phyloP scores from a whole-genome alignment of 345 rosid genomes.

The Hypericum perforatum region DNA sequence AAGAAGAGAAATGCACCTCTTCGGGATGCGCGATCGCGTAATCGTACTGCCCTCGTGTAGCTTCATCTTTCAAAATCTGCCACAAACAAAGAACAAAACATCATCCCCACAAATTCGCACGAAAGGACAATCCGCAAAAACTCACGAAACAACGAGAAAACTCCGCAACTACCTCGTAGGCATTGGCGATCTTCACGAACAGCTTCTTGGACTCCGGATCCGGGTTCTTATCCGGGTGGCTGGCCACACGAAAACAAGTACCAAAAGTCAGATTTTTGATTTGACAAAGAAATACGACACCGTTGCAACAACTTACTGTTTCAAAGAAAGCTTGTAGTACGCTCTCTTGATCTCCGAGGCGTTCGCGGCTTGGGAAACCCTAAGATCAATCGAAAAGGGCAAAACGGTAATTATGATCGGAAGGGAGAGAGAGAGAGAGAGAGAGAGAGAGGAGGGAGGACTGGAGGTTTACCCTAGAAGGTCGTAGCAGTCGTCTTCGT shows the following conservation, averaged over 20 bases:
- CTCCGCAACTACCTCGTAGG: slow-evolving; percentile 86
- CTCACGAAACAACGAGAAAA: too few species aligned
- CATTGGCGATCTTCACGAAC: slow-evolving; percentile 90
- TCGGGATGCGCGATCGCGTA: slow-evolving; percentile 93
- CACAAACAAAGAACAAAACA: slow-evolving; percentile 9
- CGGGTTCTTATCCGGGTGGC: slow-evolving; percentile 96
- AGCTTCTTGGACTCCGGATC: slow-evolving; percentile 89
- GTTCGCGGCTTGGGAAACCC: slow-evolving; percentile 82
- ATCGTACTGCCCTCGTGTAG: slow-evolving; percentile 79
- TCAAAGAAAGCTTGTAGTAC: slow-evolving; percentile 81
- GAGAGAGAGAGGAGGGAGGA: background rate
- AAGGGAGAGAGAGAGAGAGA: background rate
- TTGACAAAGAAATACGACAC: background rate
- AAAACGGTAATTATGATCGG: background rate
- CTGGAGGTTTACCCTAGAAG: slow-evolving; percentile 53
- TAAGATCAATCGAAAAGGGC: slow-evolving; percentile 13
- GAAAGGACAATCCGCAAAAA: too few species aligned
- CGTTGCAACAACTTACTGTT: slow-evolving; percentile 45
- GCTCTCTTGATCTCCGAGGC: slow-evolving; percentile 91
- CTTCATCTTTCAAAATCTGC: slow-evolving; percentile 93
- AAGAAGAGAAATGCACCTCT: slow-evolving; percentile 41
- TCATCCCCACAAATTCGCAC: too few species aligned
- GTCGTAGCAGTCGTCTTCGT: slow-evolving; percentile 95
- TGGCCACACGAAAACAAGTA: slow-evolving; percentile 12
- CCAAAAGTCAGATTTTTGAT: slow-evolving; percentile 1